Evolutionary conservation across 2,329 filamentous ascomycete genomes (phyloP).

Genomic region (Ustilaginoidea virens): DNA sequence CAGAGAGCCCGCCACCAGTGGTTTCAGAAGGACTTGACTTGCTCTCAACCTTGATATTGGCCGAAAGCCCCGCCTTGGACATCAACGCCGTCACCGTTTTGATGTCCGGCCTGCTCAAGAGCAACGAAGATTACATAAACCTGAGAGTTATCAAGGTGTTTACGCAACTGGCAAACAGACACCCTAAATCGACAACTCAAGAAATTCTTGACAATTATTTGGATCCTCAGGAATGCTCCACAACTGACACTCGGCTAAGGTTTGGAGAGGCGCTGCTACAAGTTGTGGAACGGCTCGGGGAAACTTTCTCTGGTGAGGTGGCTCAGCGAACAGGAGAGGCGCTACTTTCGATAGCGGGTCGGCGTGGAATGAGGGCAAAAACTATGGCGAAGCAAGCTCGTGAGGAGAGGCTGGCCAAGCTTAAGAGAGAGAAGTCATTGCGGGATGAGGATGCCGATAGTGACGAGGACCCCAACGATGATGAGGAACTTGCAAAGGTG

Average conservation of each 20-base stretch:
- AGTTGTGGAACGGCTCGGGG: slow-evolving; percentile 44
- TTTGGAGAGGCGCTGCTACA: slow-evolving; percentile 54
- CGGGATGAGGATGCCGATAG: slow-evolving; percentile 35
- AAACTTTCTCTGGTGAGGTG: slow-evolving; percentile 37
- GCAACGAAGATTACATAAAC: slow-evolving; percentile 58
- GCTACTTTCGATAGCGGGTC: slow-evolving; percentile 47
- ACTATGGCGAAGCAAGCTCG: slow-evolving; percentile 40
- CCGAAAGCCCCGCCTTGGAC: slow-evolving; percentile 44
- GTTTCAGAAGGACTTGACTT: slow-evolving; percentile 49
- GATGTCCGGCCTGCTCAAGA: slow-evolving; percentile 46
- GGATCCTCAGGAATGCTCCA: slow-evolving; percentile 41
- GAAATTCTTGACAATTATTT: slow-evolving; percentile 54
- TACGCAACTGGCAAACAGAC: slow-evolving; percentile 41
- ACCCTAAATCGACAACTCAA: slow-evolving; percentile 44
- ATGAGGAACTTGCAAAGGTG: slow-evolving; percentile 28
- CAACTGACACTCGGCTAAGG: slow-evolving; percentile 48
- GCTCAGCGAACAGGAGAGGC: slow-evolving; percentile 38
- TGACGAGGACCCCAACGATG: slow-evolving; percentile 24
- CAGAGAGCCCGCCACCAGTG: slow-evolving; percentile 50
- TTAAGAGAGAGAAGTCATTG: slow-evolving; percentile 25
- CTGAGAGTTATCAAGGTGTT: slow-evolving; percentile 52
- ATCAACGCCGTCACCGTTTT: slow-evolving; percentile 49
- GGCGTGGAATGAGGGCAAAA: slow-evolving; percentile 44
- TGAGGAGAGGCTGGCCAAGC: slow-evolving; percentile 30
- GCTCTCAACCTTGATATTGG: slow-evolving; percentile 38